Conservation (phyloP, 2,329 filamentous ascomycete genomes). For the Endothia cerciana region DNA sequence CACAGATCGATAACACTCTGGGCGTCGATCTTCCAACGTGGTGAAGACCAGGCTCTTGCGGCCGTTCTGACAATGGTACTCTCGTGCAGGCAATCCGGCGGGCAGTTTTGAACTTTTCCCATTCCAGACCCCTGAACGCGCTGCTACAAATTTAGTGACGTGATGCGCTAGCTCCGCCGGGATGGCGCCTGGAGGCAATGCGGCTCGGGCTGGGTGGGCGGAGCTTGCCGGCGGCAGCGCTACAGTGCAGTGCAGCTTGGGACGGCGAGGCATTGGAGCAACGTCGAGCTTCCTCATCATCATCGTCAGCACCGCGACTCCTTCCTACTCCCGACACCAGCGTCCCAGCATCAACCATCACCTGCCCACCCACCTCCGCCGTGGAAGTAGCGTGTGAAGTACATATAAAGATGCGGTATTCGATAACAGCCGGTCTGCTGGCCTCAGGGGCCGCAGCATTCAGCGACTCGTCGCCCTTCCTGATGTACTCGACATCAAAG, state of each 20-base stretch:
- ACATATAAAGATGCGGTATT: constrained; percentile 58
- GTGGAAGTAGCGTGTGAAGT: not conserved
- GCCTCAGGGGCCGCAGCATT: constrained; percentile 71
- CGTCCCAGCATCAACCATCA: not conserved
- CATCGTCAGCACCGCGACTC: constrained; percentile 9
- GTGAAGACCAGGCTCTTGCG: not conserved
- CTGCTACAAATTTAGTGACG: constrained; percentile 28
- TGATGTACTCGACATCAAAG: constrained; percentile 84
- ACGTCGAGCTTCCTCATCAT: constrained; percentile 24
- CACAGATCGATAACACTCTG: not conserved
- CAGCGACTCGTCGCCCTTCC: constrained; percentile 84
- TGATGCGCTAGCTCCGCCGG: constrained; percentile 22
- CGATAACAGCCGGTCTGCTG: constrained; percentile 55
- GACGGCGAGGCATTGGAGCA: constrained; percentile 10
- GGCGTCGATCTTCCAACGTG: too few species aligned
- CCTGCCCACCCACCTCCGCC: not conserved
- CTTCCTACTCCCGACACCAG: not conserved
- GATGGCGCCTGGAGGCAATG: constrained; percentile 7
- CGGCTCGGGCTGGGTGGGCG: constrained; percentile 18
- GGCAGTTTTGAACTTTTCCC: constrained; percentile 20
- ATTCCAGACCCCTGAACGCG: constrained; percentile 27
- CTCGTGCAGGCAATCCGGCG: constrained; percentile 2
- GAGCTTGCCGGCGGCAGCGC: constrained; percentile 29
- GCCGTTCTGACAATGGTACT: not conserved
- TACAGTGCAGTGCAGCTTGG: constrained; percentile 4